A percentile compares a stretch with the other conserved stretches of the same genome.
phyloP scores from a whole-genome alignment of 441 rosid species.

The Capsella rubella region DNA sequence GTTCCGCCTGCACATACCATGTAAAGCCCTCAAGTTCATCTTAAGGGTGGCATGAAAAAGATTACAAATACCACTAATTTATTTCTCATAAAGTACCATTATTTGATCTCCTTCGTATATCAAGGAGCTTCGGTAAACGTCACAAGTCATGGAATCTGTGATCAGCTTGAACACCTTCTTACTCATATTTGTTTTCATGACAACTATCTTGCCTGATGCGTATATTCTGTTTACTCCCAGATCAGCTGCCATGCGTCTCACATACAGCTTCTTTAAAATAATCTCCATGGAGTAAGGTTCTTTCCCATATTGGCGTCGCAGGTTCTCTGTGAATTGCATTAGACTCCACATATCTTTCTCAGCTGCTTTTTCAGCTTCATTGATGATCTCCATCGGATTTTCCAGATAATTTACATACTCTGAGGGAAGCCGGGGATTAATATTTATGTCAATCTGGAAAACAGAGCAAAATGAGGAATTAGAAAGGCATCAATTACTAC shows the following conservation, averaged over 20 bases:
- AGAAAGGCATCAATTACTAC: background rate
- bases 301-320: conserved; percentile 89
- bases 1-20: conserved; percentile 75
- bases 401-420: conserved; percentile 93
- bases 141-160: conserved; percentile 76
- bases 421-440: conserved; percentile 83
- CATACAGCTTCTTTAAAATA: conserved; percentile 87
- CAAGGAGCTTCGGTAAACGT: conserved; percentile 72
- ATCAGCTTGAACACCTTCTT: conserved; percentile 85
- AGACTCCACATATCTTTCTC: conserved; percentile 83
- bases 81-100: conserved; percentile 58
- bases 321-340: conserved; percentile 89
- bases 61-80: conserved; percentile 21
- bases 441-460: conserved; percentile 77
- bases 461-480: conserved; percentile 27
- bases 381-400: conserved; percentile 89
- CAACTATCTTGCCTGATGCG: conserved; percentile 89
- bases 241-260: conserved; percentile 98
- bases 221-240: conserved; percentile 82
- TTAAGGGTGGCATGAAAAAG: conserved; percentile 13
- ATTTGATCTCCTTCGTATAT: conserved; percentile 70
- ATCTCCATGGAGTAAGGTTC: conserved; percentile 93
- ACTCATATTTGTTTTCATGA: conserved; percentile 86
- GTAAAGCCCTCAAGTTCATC: conserved; percentile 28
- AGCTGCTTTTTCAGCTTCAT: conserved; percentile 89